Base-by-base conservation (phyloP, 2,329 filamentous ascomycete species). In the Cladosporium sp. region DNA sequence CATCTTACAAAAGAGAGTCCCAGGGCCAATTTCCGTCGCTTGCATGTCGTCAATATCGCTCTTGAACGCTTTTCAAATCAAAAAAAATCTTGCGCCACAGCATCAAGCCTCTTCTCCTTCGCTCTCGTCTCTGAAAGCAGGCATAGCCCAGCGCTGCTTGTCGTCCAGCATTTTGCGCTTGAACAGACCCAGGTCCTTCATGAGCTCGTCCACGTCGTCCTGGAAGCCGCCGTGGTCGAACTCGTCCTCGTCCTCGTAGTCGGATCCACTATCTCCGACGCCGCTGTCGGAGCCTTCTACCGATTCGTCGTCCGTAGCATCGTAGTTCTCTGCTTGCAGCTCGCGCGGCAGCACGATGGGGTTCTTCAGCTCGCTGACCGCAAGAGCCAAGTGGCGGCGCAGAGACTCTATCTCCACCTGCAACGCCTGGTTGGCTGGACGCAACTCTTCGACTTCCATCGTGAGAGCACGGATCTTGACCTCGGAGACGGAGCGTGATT, bases 401-500 rank as follows among this genome's bases (percentile, higher is more conserved):
- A 97, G 76, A 0, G 92, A 89, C 70, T 97, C 93, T 63, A 96
- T 97, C 78, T 99, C 78, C 34, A 70, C 69, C 30, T 67, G 70
- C 20, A 81, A 86, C 1, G 89, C 92, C 73, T 89, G 64, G 59
- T 78, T 79, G 59, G 68, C 64, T 3, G 78, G 78, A 9, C 77
- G 69, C 17, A 81, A 66, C 60, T 80, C 77, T 42, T 81, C 79
- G 11, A 80, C 73, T 64, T 81, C 79, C 22, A 66, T 67, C 0
- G 73, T 88, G 56, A 99, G 77, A 63, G 88, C 90, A 65, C 91
- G 87, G 71, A 99, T 96, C 81, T 96, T 97, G 78, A 89, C 91
- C 71, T 97, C 93, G 30, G 89, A 88, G 14, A 97, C 89, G 73
- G 95, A 88, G 61, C 88, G 86, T 63, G 88, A 88, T 76, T 99